Percentiles rank a stretch among this genome's conserved stretches.
phyloP scores from a whole-genome alignment of 768 basidiomycete genomes.

The Brasilioporus rufonigricans region DNA sequence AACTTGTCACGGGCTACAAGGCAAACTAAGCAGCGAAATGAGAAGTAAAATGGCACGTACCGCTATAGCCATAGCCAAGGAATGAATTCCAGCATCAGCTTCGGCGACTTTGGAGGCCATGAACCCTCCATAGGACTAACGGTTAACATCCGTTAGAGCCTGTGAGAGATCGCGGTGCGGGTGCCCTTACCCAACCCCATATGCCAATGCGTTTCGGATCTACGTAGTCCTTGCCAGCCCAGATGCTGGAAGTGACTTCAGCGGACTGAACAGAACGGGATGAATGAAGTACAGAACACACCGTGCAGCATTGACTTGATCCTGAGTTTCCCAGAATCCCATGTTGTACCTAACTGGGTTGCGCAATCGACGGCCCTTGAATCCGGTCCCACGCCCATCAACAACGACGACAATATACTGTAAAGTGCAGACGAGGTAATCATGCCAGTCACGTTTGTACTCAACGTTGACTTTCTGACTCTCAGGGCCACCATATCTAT shows the following conservation, averaged over 20 bases:
- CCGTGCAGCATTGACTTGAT: conserved; percentile 89
- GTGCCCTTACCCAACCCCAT: conserved; percentile 88
- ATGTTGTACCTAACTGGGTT: conserved; percentile 88
- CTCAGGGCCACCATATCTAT: conserved; percentile 86
- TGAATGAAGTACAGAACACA: conserved; percentile 34
- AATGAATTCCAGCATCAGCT: conserved; percentile 85
- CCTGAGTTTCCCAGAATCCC: conserved; percentile 84
- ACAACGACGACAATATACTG: conserved; percentile 86
- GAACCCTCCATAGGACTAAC: conserved; percentile 92
- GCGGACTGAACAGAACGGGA: not conserved
- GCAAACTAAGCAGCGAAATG: conserved; percentile 8
- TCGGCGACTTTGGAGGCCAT: conserved; percentile 94
- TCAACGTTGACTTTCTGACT: conserved; percentile 73
- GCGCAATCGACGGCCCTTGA: conserved; percentile 77
- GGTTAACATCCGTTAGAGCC: not conserved
- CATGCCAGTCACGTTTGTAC: conserved; percentile 80
- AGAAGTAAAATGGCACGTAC: conserved; percentile 42
- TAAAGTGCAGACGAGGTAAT: conserved; percentile 77
- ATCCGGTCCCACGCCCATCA: conserved; percentile 94
- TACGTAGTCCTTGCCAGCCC: conserved; percentile 85
- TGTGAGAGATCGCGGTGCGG: not conserved
- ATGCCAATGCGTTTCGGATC: conserved; percentile 88
- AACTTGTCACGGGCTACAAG: conserved; percentile 79
- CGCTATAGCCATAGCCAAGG: conserved; percentile 87
- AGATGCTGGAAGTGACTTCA: conserved; percentile 46